These are phyloP conservation scores for Vitis hybrid DNA, from an alignment of 177 flowering plant species.

Conservation along the genomic window DNA sequence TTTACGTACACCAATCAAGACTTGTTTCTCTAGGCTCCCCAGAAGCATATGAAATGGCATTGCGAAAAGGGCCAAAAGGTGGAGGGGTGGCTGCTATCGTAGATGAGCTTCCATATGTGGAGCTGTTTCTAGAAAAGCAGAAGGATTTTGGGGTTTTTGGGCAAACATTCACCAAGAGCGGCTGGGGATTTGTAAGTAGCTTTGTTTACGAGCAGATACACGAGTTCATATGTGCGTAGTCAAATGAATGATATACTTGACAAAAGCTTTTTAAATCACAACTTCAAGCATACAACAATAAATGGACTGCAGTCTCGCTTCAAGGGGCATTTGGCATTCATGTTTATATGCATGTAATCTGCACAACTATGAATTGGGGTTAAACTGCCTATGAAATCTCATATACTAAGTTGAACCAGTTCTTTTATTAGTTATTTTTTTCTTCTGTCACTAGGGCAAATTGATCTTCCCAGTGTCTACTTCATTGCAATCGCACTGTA, in stretches of 20 bases:
- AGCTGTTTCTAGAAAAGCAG: conserved; percentile 49
- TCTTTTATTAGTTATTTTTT: too few species aligned
- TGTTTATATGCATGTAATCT: not conserved
- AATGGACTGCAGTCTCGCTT: not conserved
- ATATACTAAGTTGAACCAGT: too few species aligned
- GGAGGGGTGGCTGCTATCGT: conserved; percentile 83
- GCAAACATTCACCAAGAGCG: conserved; percentile 58
- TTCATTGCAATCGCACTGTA: too few species aligned
- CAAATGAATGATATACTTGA: not conserved
- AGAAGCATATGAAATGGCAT: conserved; percentile 58
- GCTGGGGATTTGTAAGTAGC: conserved; percentile 87
- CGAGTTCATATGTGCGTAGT: not conserved
- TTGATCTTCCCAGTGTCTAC: too few species aligned
- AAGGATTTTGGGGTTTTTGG: conserved; percentile 59
- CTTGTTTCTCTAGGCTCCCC: conserved; percentile 42
- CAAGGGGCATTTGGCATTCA: not conserved
- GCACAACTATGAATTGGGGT: not conserved
- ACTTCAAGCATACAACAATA: not conserved
- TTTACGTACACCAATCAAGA: conserved; percentile 47
- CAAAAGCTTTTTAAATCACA: not conserved
- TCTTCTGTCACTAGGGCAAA: too few species aligned
- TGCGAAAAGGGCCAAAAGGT: conserved; percentile 46
- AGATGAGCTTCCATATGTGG: conserved; percentile 81
- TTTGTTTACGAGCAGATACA: not conserved
- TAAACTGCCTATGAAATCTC: not conserved